A percentile compares a stretch with the other conserved stretches of the same genome.
Conservation (phyloP, 805 yeast species). For the Scheffersomyces amazonensis region DNA sequence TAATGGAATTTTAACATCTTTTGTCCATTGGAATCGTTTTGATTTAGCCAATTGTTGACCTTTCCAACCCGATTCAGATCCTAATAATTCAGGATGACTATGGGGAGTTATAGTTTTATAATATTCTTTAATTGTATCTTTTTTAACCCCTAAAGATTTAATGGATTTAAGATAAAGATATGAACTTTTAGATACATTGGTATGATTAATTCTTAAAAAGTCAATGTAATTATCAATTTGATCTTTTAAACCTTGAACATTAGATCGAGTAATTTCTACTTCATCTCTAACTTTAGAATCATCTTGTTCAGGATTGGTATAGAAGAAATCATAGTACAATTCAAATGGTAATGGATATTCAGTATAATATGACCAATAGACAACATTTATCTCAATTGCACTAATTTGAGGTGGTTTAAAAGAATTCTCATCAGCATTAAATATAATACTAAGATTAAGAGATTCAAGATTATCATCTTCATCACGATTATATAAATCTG, state of each 20-base stretch:
- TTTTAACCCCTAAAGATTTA: conserved; percentile 35
- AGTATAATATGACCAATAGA: conserved; percentile 39
- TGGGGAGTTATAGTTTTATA: conserved; percentile 25
- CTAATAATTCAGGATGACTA: conserved; percentile 20
- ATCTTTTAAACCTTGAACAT: conserved; percentile 33
- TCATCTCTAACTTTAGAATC: conserved; percentile 20
- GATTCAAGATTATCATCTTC: conserved; percentile 16
- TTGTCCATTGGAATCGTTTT: conserved; percentile 19
- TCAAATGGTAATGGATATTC: conserved; percentile 40
- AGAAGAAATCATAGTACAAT: conserved; percentile 41
- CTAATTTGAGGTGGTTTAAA: conserved; percentile 32
- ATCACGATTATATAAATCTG: conserved; percentile 28
- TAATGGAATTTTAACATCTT: conserved; percentile 39
- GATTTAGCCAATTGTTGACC: conserved; percentile 13
- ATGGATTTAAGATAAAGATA: conserved; percentile 37
- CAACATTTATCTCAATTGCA: conserved; percentile 32
- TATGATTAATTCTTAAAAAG: conserved; percentile 32
- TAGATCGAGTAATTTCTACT: conserved; percentile 29
- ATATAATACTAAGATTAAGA: conserved; percentile 26
- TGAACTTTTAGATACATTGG: conserved; percentile 28
- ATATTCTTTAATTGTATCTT: conserved; percentile 37
- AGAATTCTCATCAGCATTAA: conserved; percentile 18
- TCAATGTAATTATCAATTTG: conserved; percentile 28
- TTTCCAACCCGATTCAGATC: conserved; percentile 26
- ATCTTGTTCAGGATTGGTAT: conserved; percentile 21